These are phyloP conservation scores for Yarrowia galli DNA, from an alignment of 1,139 yeast genomes.

Conservation along the genomic window DNA sequence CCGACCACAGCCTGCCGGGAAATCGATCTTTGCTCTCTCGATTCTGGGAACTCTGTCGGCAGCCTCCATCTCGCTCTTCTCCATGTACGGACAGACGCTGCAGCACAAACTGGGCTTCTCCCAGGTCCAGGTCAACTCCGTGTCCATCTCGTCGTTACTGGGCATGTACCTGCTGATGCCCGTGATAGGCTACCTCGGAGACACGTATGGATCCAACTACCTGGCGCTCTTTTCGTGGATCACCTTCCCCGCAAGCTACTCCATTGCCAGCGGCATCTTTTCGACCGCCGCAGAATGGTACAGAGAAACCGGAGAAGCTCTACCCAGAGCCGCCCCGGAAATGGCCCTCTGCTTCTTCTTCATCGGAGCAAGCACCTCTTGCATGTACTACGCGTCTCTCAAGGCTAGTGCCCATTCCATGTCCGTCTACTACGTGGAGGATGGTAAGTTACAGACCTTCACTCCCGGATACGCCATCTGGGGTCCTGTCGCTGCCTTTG, in stretches of 20 bases:
- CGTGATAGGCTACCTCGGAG: slow-evolving; percentile 80
- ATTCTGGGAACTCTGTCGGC: slow-evolving; percentile 65
- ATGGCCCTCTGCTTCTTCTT: slow-evolving; percentile 48
- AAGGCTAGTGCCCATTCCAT: slow-evolving; percentile 84
- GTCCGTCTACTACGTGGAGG: slow-evolving; percentile 72
- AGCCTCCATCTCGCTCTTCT: slow-evolving; percentile 82
- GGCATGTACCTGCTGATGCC: slow-evolving; percentile 92
- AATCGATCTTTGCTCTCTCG: slow-evolving; percentile 42
- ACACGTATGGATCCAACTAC: slow-evolving; percentile 81
- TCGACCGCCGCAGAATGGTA: slow-evolving; percentile 39
- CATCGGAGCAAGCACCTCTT: slow-evolving; percentile 83
- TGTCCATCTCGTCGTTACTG: slow-evolving; percentile 75
- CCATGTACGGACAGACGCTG: slow-evolving; percentile 78
- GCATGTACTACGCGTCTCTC: slow-evolving; percentile 77
- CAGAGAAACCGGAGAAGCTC: background rate
- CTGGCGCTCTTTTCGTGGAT: slow-evolving; percentile 68
- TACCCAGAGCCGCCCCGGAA: background rate
- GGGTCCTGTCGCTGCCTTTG: slow-evolving; percentile 86
- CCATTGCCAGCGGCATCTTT: slow-evolving; percentile 54
- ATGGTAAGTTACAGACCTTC: slow-evolving; percentile 20
- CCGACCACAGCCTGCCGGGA: slow-evolving; percentile 15
- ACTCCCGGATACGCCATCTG: slow-evolving; percentile 63
- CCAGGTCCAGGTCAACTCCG: slow-evolving; percentile 75
- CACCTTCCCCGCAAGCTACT: slow-evolving; percentile 77
- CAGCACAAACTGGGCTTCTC: slow-evolving; percentile 64